Evolutionary conservation across 257 asterid species (phyloP).

Genomic region (Nicotiana otophora): DNA sequence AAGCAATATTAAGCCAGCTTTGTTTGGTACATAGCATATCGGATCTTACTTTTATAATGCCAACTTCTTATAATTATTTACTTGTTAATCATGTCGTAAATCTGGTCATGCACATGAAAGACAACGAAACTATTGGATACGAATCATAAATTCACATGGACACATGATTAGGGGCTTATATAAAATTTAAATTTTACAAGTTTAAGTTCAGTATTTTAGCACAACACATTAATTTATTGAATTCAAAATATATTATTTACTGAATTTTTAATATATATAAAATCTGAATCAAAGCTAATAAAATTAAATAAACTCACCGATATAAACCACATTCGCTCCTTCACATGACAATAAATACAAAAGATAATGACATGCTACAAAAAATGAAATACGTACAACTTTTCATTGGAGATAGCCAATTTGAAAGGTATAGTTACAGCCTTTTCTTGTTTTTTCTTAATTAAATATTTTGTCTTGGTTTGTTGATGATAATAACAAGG

Average conservation of each 20-base stretch:
- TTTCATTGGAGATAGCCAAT: neutral
- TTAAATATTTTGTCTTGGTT: neutral
- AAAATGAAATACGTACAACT: neutral
- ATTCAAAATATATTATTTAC: too few species aligned
- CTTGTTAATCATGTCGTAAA: neutral
- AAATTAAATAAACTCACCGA: too few species aligned
- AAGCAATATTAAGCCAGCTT: neutral
- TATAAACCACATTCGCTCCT: too few species aligned
- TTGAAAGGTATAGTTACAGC: neutral
- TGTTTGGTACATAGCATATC: neutral
- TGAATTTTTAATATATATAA: too few species aligned
- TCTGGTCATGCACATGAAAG: neutral
- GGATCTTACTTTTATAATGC: neutral
- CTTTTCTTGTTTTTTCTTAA: too few species aligned
- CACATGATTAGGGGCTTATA: neutral
- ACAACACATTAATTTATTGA: too few species aligned
- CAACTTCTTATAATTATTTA: neutral
- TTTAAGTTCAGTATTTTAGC: too few species aligned
- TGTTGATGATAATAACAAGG: neutral
- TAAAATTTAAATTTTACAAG: too few species aligned
- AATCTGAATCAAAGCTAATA: too few species aligned
- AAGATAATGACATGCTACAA: neutral
- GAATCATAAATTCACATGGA: neutral
- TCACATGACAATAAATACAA: neutral
- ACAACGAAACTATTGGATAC: neutral